Evolutionary conservation across 2,329 filamentous ascomycete species (phyloP), one percentile per base, ranked within the genome.

Genomic region (Cordyceps tenuipes): DNA sequence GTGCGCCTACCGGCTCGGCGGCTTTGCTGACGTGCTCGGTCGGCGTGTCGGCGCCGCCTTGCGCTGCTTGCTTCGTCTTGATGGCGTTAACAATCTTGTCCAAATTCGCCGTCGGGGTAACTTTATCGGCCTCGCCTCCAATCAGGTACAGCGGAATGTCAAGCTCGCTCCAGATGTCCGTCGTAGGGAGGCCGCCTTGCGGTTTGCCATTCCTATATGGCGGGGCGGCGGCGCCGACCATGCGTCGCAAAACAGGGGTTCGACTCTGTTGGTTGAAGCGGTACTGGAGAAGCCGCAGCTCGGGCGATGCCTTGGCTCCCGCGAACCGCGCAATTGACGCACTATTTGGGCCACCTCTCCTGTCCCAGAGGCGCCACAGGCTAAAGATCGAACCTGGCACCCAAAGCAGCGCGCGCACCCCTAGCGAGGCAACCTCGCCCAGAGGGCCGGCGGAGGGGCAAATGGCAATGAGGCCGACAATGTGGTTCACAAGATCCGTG

Each of bases 191-290:
- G 0, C 90, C 90, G 3, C 86, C 84, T 9, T 71, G 69, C 0
- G 83, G 72, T 29, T 77, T 71, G 1, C 80, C 82, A 8, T 77
- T 69, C 3, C 78, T 70, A 61, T 86, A 87, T 0, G 71, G 73
- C 0, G 90, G 87, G 26, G 94, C 77, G 55, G 80, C 79, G 0
- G 91, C 90, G 71, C 80, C 85, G 0, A 87, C 86, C 85, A 96
- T 91, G 44, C 91, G 84, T 64, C 89, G 84, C 82, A 90, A 96
- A 0, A 94, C 89, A 0, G 87, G 80, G 0, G 91, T 94, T 64
- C 81, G 84, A 63, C 90, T 96, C 70, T 96, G 91, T 62, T 82
- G 80, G 70, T 97, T 97, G 74, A 87, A 93, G 3, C 82, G 81
- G 60, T 87, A 72, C 70, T 93, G 90, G 41, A 91, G 77, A 60